Conservation (phyloP, 805 yeast species). For the Candida methanosorbosa region DNA sequence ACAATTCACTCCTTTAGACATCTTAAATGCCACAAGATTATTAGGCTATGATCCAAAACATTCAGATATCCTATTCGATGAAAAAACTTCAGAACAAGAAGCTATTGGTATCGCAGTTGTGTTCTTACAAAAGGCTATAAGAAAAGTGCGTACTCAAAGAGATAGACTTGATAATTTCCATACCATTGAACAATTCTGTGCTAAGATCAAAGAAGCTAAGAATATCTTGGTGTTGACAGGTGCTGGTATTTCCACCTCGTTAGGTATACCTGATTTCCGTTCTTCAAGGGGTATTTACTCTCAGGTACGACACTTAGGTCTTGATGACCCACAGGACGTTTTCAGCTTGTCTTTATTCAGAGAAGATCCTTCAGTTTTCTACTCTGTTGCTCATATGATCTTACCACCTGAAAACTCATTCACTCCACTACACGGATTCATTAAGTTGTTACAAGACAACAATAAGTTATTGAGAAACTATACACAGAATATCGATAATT, state of each 20-base stretch:
- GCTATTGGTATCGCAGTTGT: conserved; percentile 25
- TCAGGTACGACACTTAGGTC: conserved; percentile 54
- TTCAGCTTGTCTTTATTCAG: conserved; percentile 67
- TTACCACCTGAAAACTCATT: conserved; percentile 61
- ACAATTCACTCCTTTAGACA: conserved; percentile 48
- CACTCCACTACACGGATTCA: conserved; percentile 78
- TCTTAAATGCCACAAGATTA: conserved; percentile 45
- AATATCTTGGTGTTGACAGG: conserved; percentile 76
- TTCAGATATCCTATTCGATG: conserved; percentile 5
- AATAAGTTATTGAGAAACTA: conserved; percentile 75
- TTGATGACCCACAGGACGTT: conserved; percentile 86
- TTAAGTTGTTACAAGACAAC: conserved; percentile 62
- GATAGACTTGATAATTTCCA: conserved; percentile 43
- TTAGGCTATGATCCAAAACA: conserved; percentile 43
- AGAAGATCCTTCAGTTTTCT: conserved; percentile 72
- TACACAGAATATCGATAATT: conserved; percentile 85
- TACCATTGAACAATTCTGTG: conserved; percentile 50
- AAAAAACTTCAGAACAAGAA: not conserved
- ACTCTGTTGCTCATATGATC: conserved; percentile 78
- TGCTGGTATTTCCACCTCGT: conserved; percentile 85
- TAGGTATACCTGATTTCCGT: conserved; percentile 90
- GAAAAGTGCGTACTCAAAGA: conserved; percentile 49
- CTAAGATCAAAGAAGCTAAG: conserved; percentile 42
- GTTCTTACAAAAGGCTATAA: conserved; percentile 55
- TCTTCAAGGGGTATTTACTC: conserved; percentile 82